Conservation (phyloP, 805 yeast species). For the Cyberlindnera mycetangii region DNA sequence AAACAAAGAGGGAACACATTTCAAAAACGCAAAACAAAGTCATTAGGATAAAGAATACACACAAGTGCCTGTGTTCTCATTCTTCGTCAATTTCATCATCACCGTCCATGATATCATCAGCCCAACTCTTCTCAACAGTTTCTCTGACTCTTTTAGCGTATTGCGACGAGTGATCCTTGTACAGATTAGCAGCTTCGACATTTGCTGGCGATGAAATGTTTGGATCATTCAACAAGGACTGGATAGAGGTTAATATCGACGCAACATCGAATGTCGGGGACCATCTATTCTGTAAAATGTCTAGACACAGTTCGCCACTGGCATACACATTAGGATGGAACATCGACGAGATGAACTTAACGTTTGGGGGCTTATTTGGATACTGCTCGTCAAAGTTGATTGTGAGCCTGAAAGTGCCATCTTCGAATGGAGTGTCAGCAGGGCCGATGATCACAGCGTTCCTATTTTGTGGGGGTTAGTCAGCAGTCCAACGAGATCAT, state of each 20-base stretch:
- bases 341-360: slow-evolving; percentile 89
- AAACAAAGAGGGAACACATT: too few relatives aligned
- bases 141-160: slow-evolving; percentile 89
- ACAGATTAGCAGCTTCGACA: slow-evolving; percentile 94
- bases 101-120: slow-evolving; percentile 66
- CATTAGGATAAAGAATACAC: neutral
- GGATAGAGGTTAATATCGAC: slow-evolving; percentile 89
- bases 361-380: slow-evolving; percentile 95
- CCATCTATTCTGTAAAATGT: slow-evolving; percentile 96
- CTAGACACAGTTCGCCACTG: slow-evolving; percentile 91
- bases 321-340: slow-evolving; percentile 98
- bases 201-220: slow-evolving; percentile 96
- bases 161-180: slow-evolving; percentile 92
- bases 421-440: slow-evolving; percentile 95
- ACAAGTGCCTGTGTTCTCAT: neutral
- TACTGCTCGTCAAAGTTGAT: slow-evolving; percentile 94
- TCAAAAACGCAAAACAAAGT: neutral
- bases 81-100: slow-evolving; percentile 41
- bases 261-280: slow-evolving; percentile 98
- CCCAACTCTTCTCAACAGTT: slow-evolving; percentile 94
- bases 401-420: slow-evolving; percentile 87
- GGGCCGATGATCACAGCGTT: slow-evolving; percentile 98
- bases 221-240: slow-evolving; percentile 90
- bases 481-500: neutral
- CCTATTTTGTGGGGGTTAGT: slow-evolving; percentile 28